phyloP scores from a whole-genome alignment of 148 eudicot species.

The Diospyros lotus region DNA sequence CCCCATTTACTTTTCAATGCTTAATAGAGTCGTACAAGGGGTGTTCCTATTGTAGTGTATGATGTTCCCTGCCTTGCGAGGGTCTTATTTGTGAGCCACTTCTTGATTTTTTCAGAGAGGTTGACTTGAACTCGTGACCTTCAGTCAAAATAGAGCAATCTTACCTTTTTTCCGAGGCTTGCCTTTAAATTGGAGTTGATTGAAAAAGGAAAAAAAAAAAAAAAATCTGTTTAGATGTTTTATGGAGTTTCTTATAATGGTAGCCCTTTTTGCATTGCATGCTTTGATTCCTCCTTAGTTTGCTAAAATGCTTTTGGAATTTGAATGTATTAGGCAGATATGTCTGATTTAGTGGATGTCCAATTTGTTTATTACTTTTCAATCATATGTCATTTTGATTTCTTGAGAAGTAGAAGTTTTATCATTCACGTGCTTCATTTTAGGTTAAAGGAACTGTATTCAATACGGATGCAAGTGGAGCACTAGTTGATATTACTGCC shows the following conservation, averaged over 20 bases:
- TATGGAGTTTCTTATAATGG: not conserved
- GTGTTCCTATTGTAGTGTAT: no score
- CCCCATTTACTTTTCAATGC: no score
- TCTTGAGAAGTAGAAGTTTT: not conserved
- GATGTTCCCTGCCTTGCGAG: no score
- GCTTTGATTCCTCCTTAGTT: not conserved
- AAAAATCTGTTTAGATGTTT: not conserved
- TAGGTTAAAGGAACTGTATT: constrained; percentile 86
- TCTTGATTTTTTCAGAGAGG: no score
- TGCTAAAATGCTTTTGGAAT: not conserved
- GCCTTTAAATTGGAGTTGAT: not conserved
- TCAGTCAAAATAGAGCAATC: no score
- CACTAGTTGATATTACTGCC: constrained; percentile 78
- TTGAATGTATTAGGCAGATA: not conserved
- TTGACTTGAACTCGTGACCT: no score
- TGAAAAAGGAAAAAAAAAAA: no score
- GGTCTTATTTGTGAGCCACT: no score
- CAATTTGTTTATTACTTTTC: not conserved
- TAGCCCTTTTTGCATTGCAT: not conserved
- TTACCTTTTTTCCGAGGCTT: not conserved
- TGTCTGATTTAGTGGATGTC: not conserved
- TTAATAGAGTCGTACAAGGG: no score
- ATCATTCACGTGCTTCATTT: constrained; percentile 10
- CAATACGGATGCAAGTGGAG: constrained; percentile 61
- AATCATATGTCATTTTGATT: no score